A percentile compares a stretch with the other conserved stretches of the same genome.
Evolutionary conservation across 352 stramenopile species (phyloP).

Genomic region (Globisporangium alternatum): DNA sequence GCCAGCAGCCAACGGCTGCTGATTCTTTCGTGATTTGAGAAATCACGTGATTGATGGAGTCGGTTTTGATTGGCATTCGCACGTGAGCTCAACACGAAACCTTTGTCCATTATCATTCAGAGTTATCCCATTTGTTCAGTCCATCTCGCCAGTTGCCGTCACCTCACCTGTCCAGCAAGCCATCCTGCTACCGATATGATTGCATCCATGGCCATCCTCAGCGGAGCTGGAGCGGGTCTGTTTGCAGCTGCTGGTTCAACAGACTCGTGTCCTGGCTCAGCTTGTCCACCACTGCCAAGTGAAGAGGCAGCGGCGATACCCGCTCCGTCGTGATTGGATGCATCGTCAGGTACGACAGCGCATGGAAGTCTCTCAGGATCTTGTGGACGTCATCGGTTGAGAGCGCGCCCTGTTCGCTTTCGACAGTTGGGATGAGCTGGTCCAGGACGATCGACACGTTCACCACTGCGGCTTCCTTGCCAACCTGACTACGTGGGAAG

Average conservation of each 20-base stretch:
- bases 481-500: conserved; percentile 7
- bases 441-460: conserved; percentile 34
- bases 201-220: not conserved
- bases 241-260: conserved; percentile 20
- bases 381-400: conserved; percentile 16
- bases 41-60: conserved; percentile 8
- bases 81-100: not conserved
- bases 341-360: conserved; percentile 73
- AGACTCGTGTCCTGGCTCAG: conserved; percentile 19
- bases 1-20: not conserved
- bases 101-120: conserved; percentile 1
- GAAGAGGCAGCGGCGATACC: conserved; percentile 57
- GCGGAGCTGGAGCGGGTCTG: conserved; percentile 16
- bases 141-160: not conserved
- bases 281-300: conserved; percentile 46
- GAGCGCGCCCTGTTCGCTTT: conserved; percentile 2
- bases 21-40: not conserved
- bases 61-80: not conserved
- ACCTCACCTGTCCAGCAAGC: not conserved
- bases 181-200: not conserved
- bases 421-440: conserved; percentile 6
- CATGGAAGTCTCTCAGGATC: conserved; percentile 58
- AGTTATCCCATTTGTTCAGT: not conserved
- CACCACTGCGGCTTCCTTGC: conserved; percentile 31
- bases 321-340: conserved; percentile 62